phyloP scores from a whole-genome alignment of 441 rosid genomes.

The Syzygium malaccense region DNA sequence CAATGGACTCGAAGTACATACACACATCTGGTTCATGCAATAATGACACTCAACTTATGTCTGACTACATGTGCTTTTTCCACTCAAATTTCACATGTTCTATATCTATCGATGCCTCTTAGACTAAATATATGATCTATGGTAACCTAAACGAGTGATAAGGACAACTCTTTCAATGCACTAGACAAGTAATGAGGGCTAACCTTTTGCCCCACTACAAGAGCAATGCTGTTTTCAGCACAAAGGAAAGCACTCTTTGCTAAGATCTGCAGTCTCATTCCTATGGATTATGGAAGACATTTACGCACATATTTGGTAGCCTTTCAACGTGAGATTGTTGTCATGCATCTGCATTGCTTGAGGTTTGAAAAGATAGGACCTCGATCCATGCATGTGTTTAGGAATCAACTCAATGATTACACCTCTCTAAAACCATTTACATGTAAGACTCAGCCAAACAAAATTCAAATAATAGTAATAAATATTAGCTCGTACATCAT shows the following conservation, averaged over 20 bases:
- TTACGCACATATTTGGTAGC: neutral
- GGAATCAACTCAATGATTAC: neutral
- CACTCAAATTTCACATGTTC: neutral
- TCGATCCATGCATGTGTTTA: neutral
- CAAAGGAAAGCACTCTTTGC: neutral
- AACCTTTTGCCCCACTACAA: neutral
- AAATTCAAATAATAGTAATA: neutral
- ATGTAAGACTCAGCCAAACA: neutral
- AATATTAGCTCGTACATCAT: neutral
- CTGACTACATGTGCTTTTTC: neutral
- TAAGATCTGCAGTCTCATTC: neutral
- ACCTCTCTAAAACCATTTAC: neutral
- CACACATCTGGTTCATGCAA: neutral
- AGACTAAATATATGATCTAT: neutral
- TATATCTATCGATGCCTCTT: neutral
- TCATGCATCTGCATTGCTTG: neutral
- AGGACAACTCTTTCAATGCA: neutral
- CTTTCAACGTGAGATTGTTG: neutral
- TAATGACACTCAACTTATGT: neutral
- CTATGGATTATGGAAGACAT: neutral
- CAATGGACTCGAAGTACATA: neutral
- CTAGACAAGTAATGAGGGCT: neutral
- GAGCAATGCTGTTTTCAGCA: neutral
- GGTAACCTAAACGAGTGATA: neutral
- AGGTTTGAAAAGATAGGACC: neutral